Evolutionary conservation across 2,329 filamentous ascomycete genomes (phyloP).

Genomic region (Leptosphaerulina australis): DNA sequence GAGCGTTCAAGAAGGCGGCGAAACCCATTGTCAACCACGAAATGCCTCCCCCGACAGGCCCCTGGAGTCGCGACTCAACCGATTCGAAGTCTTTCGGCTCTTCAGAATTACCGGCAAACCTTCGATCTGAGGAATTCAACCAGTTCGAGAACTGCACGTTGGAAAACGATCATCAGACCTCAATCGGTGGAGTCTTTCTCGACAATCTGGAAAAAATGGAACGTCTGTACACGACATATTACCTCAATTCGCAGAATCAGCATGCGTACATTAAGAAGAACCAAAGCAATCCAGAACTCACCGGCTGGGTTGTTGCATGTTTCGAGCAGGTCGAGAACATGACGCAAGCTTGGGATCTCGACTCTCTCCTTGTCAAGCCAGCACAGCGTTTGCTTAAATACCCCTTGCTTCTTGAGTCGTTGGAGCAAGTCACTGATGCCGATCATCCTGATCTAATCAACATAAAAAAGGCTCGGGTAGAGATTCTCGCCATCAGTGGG

Average conservation of each 20-base stretch:
- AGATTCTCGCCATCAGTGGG: slow-evolving; percentile 65
- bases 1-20: slow-evolving; percentile 79
- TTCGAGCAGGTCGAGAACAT: slow-evolving; percentile 90
- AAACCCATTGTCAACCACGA: slow-evolving; percentile 70
- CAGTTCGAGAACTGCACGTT: slow-evolving; percentile 40
- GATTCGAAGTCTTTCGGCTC: slow-evolving; percentile 25
- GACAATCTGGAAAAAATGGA: slow-evolving; percentile 65
- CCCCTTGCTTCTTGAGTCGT: slow-evolving; percentile 79
- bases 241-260: slow-evolving; percentile 68
- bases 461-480: slow-evolving; percentile 74
- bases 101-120: slow-evolving; percentile 25
- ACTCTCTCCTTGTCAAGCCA: slow-evolving; percentile 95
- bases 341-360: slow-evolving; percentile 91
- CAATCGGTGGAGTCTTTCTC: slow-evolving; percentile 65
- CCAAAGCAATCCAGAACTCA: slow-evolving; percentile 62
- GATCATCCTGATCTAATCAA: slow-evolving; percentile 81
- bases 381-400: slow-evolving; percentile 96
- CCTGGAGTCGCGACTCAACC: slow-evolving; percentile 34
- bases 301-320: slow-evolving; percentile 89
- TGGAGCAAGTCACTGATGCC: slow-evolving; percentile 77
- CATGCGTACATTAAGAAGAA: slow-evolving; percentile 65
- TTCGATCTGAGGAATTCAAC: slow-evolving; percentile 31
- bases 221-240: slow-evolving; percentile 67
- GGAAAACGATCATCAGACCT: slow-evolving; percentile 63
- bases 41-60: slow-evolving; percentile 45